phyloP scores from a whole-genome alignment of 2,329 filamentous ascomycete genomes.

The Fusarium sp. region DNA sequence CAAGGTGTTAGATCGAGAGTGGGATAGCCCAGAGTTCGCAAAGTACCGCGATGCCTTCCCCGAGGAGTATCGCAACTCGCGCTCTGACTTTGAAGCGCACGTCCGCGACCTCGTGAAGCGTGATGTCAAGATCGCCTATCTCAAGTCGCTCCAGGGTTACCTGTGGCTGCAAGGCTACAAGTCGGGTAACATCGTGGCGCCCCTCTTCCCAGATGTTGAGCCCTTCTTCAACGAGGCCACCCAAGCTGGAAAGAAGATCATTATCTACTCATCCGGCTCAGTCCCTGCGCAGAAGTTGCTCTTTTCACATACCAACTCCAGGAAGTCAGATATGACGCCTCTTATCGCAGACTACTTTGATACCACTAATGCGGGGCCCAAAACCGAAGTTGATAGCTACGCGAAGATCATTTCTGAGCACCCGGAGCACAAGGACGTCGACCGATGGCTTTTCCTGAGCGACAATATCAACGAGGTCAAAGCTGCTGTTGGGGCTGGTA shows the following conservation, averaged over 20 bases:
- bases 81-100: conserved; percentile 70
- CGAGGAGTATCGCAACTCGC: conserved; percentile 67
- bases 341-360: conserved; percentile 78
- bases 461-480: conserved; percentile 79
- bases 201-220: conserved; percentile 80
- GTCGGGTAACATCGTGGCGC: conserved; percentile 74
- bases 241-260: conserved; percentile 64
- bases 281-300: conserved; percentile 84
- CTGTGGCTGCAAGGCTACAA: conserved; percentile 81
- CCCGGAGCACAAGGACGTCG: conserved; percentile 55
- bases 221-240: conserved; percentile 70
- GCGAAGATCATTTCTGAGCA: conserved; percentile 64
- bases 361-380: conserved; percentile 81
- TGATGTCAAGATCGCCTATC: conserved; percentile 80
- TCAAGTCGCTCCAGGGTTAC: conserved; percentile 83
- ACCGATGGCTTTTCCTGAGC: conserved; percentile 79
- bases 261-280: conserved; percentile 86
- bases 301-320: conserved; percentile 73
- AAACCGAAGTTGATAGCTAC: conserved; percentile 76
- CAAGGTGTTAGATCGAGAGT: conserved; percentile 70
- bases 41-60: conserved; percentile 79
- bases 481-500: conserved; percentile 70
- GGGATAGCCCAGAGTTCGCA: conserved; percentile 72
- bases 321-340: conserved; percentile 67
- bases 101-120: conserved; percentile 75